These are phyloP conservation scores for Piromyces sp. DNA, from an alignment of 192 early-diverging fungal species.

Conservation along the genomic window DNA sequence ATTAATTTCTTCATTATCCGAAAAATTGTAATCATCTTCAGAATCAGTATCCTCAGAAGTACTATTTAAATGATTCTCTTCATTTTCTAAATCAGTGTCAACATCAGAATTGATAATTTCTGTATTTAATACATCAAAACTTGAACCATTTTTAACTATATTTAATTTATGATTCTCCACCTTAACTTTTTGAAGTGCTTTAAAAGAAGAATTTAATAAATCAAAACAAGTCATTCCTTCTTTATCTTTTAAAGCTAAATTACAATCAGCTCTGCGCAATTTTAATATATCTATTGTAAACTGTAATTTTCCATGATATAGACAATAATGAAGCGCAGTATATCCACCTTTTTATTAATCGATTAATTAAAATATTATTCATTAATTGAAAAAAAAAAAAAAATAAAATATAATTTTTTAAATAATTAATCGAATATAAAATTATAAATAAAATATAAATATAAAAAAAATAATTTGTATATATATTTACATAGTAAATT, in stretches of 20 bases:
- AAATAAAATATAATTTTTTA: too few relatives aligned
- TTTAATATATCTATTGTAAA: conserved; percentile 24
- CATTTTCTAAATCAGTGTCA: background rate
- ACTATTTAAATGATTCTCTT: background rate
- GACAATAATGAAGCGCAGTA: conserved; percentile 46
- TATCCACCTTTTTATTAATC: conserved; percentile 32
- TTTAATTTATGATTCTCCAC: background rate
- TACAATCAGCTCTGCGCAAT: conserved; percentile 15
- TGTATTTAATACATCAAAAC: background rate
- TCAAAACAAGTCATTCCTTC: conserved; percentile 30
- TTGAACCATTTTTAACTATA: background rate
- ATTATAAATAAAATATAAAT: too few relatives aligned
- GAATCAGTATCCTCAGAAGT: background rate
- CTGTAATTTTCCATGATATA: conserved; percentile 38
- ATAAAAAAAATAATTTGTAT: too few relatives aligned
- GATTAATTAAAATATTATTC: too few relatives aligned
- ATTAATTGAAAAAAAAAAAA: too few relatives aligned
- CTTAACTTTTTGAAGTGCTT: background rate
- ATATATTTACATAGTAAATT: too few relatives aligned
- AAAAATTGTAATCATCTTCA: background rate
- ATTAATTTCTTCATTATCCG: background rate
- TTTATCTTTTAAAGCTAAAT: conserved; percentile 27
- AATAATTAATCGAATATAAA: too few relatives aligned
- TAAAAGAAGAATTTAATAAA: conserved; percentile 11
- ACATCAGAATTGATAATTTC: background rate